These are phyloP conservation scores for Amaranthus cruentus DNA, from an alignment of 148 eudicot species.

Conservation along the genomic window DNA sequence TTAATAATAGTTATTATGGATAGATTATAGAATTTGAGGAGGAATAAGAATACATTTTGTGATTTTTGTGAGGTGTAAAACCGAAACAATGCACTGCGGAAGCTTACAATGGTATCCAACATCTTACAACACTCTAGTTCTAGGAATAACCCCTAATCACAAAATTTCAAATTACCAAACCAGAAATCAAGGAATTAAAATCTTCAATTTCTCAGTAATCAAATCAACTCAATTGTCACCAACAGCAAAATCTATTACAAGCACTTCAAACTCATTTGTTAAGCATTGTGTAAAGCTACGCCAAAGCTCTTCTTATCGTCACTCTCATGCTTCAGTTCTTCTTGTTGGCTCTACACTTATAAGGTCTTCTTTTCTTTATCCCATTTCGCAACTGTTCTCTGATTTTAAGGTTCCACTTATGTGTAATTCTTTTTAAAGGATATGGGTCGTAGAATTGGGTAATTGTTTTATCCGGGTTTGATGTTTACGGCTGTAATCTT, in stretches of 20 bases:
- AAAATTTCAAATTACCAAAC: conserved; percentile 9
- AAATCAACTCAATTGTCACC: conserved; percentile 1
- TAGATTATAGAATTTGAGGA: too few relatives aligned
- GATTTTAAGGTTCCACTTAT: neutral
- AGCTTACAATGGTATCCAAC: conserved; percentile 18
- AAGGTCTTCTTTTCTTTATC: conserved; percentile 33
- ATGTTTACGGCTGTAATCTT: neutral
- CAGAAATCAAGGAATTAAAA: conserved; percentile 12
- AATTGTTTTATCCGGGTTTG: conserved; percentile 2
- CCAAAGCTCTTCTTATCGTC: conserved; percentile 79
- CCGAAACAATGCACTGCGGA: conserved; percentile 22
- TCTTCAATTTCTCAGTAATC: conserved; percentile 1
- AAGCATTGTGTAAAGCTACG: conserved; percentile 93
- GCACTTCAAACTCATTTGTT: conserved; percentile 82
- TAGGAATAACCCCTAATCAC: neutral
- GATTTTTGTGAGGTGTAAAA: neutral
- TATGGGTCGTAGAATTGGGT: neutral
- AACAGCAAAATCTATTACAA: conserved; percentile 50
- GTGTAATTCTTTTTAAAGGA: neutral
- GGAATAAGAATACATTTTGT: too few relatives aligned
- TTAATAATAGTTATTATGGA: too few relatives aligned
- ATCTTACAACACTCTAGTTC: conserved; percentile 11
- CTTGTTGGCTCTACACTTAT: conserved; percentile 69
- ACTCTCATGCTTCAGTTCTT: conserved; percentile 57
- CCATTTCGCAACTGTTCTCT: neutral